Evolutionary conservation across 768 basidiomycete species (phyloP).

Genomic region (Paxillus involutus): DNA sequence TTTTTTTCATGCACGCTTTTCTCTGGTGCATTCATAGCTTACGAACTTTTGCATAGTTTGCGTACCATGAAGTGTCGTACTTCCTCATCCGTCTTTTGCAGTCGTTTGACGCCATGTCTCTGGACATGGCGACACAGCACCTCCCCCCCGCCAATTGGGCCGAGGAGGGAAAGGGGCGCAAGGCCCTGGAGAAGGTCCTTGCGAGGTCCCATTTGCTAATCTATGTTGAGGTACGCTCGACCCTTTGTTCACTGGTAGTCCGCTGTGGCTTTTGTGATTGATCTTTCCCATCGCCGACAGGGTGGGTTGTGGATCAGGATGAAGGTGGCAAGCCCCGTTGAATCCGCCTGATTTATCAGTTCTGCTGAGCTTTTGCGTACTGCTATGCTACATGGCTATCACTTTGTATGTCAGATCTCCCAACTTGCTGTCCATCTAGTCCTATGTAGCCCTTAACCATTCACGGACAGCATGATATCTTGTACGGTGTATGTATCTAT

Average conservation of each 20-base stretch:
- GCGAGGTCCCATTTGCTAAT: constrained; percentile 41
- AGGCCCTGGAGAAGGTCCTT: constrained; percentile 41
- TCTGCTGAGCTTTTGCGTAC: background rate
- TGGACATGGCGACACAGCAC: constrained; percentile 38
- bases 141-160: constrained; percentile 35
- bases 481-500: background rate
- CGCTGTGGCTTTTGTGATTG: background rate
- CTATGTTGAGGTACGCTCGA: constrained; percentile 38
- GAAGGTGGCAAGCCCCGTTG: constrained; percentile 13
- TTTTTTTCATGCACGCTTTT: background rate
- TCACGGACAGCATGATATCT: background rate
- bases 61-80: constrained; percentile 56
- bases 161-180: constrained; percentile 29
- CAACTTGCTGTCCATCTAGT: background rate
- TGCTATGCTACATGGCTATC: background rate
- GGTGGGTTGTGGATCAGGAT: constrained; percentile 27
- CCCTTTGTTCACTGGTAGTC: background rate
- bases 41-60: constrained; percentile 36
- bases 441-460: background rate
- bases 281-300: background rate
- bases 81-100: constrained; percentile 54
- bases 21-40: background rate
- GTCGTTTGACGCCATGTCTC: constrained; percentile 40
- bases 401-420: background rate
- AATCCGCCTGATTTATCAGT: background rate